Percentiles rank a stretch among this genome's conserved stretches.
Evolutionary conservation across 768 basidiomycete species (phyloP).

Genomic region (Trametopsis cervina): DNA sequence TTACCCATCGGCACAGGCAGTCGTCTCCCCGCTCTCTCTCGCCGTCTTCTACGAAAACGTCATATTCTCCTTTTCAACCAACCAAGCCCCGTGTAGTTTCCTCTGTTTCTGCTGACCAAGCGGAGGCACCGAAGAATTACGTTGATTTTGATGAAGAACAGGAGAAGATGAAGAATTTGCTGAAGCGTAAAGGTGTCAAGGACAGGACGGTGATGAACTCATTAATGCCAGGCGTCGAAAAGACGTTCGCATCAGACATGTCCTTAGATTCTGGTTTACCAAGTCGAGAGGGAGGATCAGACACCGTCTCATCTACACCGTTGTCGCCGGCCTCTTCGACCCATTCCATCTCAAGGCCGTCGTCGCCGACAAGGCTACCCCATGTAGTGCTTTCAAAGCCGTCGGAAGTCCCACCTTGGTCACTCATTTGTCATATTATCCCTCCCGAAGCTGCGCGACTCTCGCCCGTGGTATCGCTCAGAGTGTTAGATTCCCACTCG

Average conservation of each 20-base stretch:
- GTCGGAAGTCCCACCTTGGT: constrained; percentile 6
- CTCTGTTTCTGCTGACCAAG: constrained; percentile 62
- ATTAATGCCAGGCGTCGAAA: constrained; percentile 26
- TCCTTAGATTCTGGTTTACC: constrained; percentile 29
- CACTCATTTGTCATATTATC: constrained; percentile 32
- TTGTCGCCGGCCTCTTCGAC: constrained; percentile 17
- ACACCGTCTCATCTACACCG: constrained; percentile 2
- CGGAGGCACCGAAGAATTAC: constrained; percentile 71
- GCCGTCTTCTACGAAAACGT: constrained; percentile 27
- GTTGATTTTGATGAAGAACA: constrained; percentile 81
- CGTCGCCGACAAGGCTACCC: constrained; percentile 21
- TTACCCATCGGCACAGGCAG: constrained; percentile 12
- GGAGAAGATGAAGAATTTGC: constrained; percentile 65
- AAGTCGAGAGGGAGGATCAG: constrained; percentile 15
- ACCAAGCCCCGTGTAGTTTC: constrained; percentile 63
- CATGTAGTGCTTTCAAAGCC: constrained; percentile 25
- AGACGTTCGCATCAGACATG: constrained; percentile 9
- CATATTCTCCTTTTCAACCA: constrained; percentile 42
- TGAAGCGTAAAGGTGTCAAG: constrained; percentile 46
- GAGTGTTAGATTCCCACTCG: constrained; percentile 34
- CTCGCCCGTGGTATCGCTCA: constrained; percentile 39
- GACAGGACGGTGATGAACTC: constrained; percentile 28
- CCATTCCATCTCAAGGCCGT: constrained; percentile 16
- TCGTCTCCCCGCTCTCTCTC: constrained; percentile 27
- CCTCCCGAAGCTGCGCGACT: constrained; percentile 36